Percentiles rank a stretch among this genome's conserved stretches.
These are phyloP conservation scores for Pleurotus tuoliensis DNA, from an alignment of 768 basidiomycete species.

Conservation along the genomic window DNA sequence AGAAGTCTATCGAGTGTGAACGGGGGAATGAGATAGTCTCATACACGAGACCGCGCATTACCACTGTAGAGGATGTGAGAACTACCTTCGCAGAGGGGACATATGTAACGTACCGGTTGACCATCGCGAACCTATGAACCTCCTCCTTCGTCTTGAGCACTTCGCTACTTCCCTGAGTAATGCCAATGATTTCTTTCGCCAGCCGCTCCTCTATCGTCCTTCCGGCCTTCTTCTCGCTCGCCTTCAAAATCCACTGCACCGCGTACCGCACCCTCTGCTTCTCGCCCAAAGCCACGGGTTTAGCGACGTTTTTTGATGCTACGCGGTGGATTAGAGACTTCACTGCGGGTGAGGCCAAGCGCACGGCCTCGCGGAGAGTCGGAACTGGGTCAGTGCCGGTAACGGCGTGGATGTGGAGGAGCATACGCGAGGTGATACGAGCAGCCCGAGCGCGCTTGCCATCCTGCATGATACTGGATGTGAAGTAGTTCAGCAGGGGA, in stretches of 20 bases:
- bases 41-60: slow-evolving; percentile 11
- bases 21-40: background rate
- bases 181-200: slow-evolving; percentile 72
- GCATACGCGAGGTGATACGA: slow-evolving; percentile 52
- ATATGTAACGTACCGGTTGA: slow-evolving; percentile 61
- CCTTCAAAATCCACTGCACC: slow-evolving; percentile 67
- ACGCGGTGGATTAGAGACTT: slow-evolving; percentile 52
- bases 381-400: slow-evolving; percentile 79
- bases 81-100: background rate
- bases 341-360: slow-evolving; percentile 67
- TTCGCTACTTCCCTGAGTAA: slow-evolving; percentile 58
- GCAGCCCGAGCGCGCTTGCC: slow-evolving; percentile 65
- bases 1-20: no score
- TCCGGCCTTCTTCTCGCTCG: slow-evolving; percentile 52
- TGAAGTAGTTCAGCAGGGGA: slow-evolving; percentile 67
- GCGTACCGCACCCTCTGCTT: slow-evolving; percentile 73
- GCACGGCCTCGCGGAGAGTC: slow-evolving; percentile 70
- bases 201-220: slow-evolving; percentile 63
- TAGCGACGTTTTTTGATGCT: slow-evolving; percentile 60
- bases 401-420: slow-evolving; percentile 68
- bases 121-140: slow-evolving; percentile 66
- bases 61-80: slow-evolving; percentile 3
- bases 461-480: slow-evolving; percentile 56
- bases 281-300: slow-evolving; percentile 73
- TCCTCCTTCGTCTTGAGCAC: slow-evolving; percentile 60